Percentiles rank a stretch among this genome's conserved stretches.
Conservation (phyloP, 164 flowering plant species). For the Taxillus chinensis region DNA sequence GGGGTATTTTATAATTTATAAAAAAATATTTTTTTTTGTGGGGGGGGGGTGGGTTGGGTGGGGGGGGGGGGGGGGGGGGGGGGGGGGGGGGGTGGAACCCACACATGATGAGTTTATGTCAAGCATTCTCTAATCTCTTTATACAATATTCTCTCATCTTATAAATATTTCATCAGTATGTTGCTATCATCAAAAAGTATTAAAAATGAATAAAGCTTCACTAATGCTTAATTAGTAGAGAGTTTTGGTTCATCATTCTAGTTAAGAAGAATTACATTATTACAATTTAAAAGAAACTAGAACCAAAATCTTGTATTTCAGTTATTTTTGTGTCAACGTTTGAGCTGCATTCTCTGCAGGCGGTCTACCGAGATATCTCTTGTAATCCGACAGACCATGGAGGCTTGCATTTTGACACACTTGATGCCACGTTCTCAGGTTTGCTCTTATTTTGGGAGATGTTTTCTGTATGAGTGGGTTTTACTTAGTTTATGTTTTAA, state of each 20-base stretch:
- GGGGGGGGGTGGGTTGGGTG: too few species aligned
- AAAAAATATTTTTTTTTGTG: too few species aligned
- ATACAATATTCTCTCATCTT: background rate
- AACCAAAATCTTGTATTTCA: background rate
- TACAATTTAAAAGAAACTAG: too few species aligned
- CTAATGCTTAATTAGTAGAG: background rate
- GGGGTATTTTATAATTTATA: too few species aligned
- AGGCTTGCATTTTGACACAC: constrained; percentile 88
- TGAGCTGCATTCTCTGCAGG: constrained; percentile 23
- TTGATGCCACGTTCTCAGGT: constrained; percentile 96
- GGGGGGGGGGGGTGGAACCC: too few species aligned
- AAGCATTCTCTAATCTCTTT: too few species aligned
- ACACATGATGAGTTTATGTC: too few species aligned
- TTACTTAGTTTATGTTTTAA: background rate
- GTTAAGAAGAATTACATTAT: background rate
- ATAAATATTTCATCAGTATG: background rate
- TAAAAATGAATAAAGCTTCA: too few species aligned
- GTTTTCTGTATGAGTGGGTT: background rate
- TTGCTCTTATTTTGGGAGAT: background rate
- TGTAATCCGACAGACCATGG: constrained; percentile 96
- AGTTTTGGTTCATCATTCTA: background rate
- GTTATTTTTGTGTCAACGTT: background rate
- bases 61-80: too few species aligned
- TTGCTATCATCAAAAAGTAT: background rate
- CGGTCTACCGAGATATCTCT: constrained; percentile 89